Evolutionary conservation across 1,139 yeast species (phyloP).

Genomic region (Nakaseomyces sp.): DNA sequence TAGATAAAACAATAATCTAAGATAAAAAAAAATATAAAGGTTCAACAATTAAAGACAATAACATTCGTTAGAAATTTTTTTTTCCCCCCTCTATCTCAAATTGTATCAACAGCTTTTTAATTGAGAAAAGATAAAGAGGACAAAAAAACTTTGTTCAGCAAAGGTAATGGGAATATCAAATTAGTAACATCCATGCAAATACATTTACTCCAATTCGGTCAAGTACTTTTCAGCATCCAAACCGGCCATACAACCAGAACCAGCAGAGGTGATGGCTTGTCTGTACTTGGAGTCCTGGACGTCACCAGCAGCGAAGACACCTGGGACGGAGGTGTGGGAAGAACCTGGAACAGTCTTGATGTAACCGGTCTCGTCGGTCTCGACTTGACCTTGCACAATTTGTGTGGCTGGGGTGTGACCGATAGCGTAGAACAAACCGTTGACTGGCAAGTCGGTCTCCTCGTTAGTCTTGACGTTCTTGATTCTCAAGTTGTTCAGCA

Average conservation of each 20-base stretch:
- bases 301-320: slow-evolving; percentile 98
- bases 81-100: no score
- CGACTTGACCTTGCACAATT: slow-evolving; percentile 67
- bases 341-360: slow-evolving; percentile 84
- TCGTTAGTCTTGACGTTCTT: slow-evolving; percentile 68
- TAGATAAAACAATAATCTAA: no score
- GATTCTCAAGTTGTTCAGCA: slow-evolving; percentile 50
- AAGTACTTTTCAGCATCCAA: slow-evolving; percentile 84
- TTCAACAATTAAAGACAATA: not conserved
- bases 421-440: slow-evolving; percentile 94
- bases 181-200: not conserved
- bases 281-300: slow-evolving; percentile 95
- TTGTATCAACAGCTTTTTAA: no score
- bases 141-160: no score
- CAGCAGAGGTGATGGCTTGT: slow-evolving; percentile 99
- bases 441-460: slow-evolving; percentile 60
- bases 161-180: not conserved
- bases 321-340: slow-evolving; percentile 75
- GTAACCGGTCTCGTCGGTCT: slow-evolving; percentile 82
- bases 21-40: not conserved
- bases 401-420: slow-evolving; percentile 96
- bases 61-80: no score
- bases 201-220: slow-evolving; percentile 50
- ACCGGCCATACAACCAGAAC: slow-evolving; percentile 99
- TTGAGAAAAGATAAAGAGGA: no score